These are phyloP conservation scores for Isabelozyma rhagii DNA, from an alignment of 805 yeast species.

Conservation along the genomic window DNA sequence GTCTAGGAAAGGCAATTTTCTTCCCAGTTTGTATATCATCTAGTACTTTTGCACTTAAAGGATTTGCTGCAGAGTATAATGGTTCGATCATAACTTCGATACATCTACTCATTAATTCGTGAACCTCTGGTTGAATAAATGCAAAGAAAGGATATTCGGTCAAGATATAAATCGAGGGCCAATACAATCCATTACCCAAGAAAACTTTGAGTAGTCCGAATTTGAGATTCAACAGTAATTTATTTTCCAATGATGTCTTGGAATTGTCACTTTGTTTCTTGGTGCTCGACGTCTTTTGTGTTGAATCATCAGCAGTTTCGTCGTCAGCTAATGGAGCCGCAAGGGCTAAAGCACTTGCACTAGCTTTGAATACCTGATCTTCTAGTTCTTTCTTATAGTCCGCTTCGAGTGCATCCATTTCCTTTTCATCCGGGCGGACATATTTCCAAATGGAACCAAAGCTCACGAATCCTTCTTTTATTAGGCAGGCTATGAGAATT, in stretches of 20 bases:
- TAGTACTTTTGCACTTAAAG: slow-evolving; percentile 16
- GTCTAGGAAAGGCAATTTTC: slow-evolving; percentile 19
- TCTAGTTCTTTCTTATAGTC: slow-evolving; percentile 46
- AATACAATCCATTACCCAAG: slow-evolving; percentile 57
- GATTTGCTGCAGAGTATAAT: slow-evolving; percentile 29
- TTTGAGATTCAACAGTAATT: slow-evolving; percentile 18
- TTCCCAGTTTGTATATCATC: slow-evolving; percentile 18
- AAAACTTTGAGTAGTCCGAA: slow-evolving; percentile 48
- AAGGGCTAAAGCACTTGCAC: slow-evolving; percentile 76
- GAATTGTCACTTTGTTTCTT: slow-evolving; percentile 4
- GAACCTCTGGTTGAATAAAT: slow-evolving; percentile 47
- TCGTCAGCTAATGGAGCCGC: slow-evolving; percentile 82
- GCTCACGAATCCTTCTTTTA: slow-evolving; percentile 65
- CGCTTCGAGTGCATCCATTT: slow-evolving; percentile 41
- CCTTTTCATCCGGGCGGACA: slow-evolving; percentile 50
- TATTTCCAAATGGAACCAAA: slow-evolving; percentile 59
- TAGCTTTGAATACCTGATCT: slow-evolving; percentile 56
- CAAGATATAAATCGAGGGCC: slow-evolving; percentile 59
- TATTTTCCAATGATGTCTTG: slow-evolving; percentile 7
- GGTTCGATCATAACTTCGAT: slow-evolving; percentile 50
- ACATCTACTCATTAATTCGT: slow-evolving; percentile 46
- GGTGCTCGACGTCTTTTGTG: slow-evolving; percentile 8
- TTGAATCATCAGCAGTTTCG: slow-evolving; percentile 47
- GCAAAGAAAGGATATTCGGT: slow-evolving; percentile 62
- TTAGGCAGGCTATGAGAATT: slow-evolving; percentile 50